Conservation (phyloP, 805 yeast genomes). For the Torulaspora quercuum region DNA sequence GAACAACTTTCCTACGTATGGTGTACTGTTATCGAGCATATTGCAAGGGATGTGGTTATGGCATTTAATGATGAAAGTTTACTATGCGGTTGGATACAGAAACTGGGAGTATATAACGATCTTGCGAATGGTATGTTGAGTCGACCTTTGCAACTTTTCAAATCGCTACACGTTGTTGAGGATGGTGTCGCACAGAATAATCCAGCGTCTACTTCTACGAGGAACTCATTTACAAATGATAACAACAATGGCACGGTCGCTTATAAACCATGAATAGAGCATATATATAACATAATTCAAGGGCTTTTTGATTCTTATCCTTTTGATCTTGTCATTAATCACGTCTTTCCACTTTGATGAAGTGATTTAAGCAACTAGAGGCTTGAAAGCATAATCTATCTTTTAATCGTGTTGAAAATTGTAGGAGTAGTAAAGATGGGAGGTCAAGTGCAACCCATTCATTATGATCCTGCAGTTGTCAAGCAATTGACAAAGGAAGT, state of each 20-base stretch:
- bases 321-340: conserved; percentile 6
- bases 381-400: no score
- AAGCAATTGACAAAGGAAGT: conserved; percentile 38
- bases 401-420: no score
- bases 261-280: conserved; percentile 11
- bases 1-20: conserved; percentile 36
- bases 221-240: conserved; percentile 2
- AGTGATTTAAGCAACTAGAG: no score
- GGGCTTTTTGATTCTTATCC: no score
- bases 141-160: conserved; percentile 29
- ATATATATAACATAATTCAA: conserved; percentile 2
- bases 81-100: conserved; percentile 22
- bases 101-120: conserved; percentile 27
- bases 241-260: conserved; percentile 11
- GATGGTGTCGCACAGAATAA: conserved; percentile 2
- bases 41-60: conserved; percentile 24
- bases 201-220: neutral
- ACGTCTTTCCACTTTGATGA: no score
- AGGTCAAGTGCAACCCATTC: conserved; percentile 36
- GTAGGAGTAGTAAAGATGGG: no score
- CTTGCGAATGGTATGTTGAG: conserved; percentile 24
- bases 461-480: conserved; percentile 39
- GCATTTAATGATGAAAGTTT: conserved; percentile 20
- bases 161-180: conserved; percentile 19
- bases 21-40: conserved; percentile 32